These are phyloP conservation scores for Mortierella sp. DNA, from an alignment of 371 early-diverging fungal species.

Conservation along the genomic window DNA sequence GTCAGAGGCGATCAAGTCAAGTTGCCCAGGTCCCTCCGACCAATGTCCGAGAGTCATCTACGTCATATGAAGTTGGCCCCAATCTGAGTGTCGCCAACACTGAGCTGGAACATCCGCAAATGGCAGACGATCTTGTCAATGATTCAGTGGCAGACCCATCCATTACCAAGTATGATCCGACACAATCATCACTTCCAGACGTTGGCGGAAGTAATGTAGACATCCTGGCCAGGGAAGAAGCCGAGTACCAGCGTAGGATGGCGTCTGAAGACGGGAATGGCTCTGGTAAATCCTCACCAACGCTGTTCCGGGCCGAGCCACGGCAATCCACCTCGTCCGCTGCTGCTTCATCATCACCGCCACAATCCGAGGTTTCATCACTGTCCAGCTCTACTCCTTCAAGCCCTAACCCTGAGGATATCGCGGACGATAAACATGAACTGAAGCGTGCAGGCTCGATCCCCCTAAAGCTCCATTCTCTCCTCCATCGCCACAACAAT, in stretches of 20 bases:
- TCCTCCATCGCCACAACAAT: conserved; percentile 25
- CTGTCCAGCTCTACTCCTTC: not conserved
- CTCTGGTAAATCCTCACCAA: conserved; percentile 25
- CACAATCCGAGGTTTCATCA: not conserved
- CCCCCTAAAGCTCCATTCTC: conserved; percentile 32
- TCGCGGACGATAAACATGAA: conserved; percentile 1
- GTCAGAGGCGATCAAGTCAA: conserved; percentile 37
- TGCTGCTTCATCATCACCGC: not conserved
- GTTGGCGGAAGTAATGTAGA: not conserved
- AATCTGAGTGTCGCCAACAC: not conserved
- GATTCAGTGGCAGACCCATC: not conserved
- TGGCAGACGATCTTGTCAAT: not conserved
- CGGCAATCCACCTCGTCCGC: not conserved
- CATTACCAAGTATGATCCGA: not conserved
- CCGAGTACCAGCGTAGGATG: conserved; percentile 23
- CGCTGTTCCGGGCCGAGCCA: conserved; percentile 2
- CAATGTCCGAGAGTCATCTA: not conserved
- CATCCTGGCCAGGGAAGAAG: conserved; percentile 22
- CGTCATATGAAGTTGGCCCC: not conserved
- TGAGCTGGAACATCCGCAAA: not conserved
- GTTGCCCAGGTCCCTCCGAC: conserved; percentile 4
- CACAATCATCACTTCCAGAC: not conserved
- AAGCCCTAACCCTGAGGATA: not conserved
- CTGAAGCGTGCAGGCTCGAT: conserved; percentile 29
- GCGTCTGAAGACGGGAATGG: conserved; percentile 35